Conservation (phyloP, 306 rosid genomes). For the Vicia faba region DNA sequence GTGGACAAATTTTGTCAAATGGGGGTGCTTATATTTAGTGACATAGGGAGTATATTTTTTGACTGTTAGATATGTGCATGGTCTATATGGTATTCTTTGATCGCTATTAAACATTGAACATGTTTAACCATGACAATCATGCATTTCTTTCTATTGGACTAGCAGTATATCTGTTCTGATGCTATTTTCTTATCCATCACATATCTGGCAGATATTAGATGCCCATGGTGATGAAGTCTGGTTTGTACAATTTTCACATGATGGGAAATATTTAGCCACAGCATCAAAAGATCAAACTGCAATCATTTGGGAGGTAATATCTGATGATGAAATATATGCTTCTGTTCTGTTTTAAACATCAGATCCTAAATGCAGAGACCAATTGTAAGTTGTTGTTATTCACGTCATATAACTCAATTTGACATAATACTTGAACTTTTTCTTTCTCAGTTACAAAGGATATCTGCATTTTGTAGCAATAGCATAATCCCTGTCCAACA, state of each 20-base stretch:
- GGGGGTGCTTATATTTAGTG: too few relatives aligned
- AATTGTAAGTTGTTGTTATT: conserved; percentile 24
- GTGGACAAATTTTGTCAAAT: too few relatives aligned
- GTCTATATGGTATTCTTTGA: conserved; percentile 9
- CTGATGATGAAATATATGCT: conserved; percentile 31
- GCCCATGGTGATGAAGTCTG: conserved; percentile 85
- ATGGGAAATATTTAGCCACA: conserved; percentile 89
- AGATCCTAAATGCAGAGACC: neutral
- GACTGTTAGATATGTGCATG: conserved; percentile 4
- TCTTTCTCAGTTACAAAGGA: neutral
- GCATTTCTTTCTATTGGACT: conserved; percentile 30
- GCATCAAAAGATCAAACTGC: conserved; percentile 81
- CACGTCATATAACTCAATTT: conserved; percentile 20
- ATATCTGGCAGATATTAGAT: conserved; percentile 59
- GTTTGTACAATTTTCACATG: conserved; percentile 86
- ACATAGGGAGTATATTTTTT: neutral
- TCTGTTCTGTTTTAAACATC: conserved; percentile 29
- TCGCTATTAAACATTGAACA: neutral
- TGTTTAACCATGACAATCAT: neutral
- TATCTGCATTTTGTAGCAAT: conserved; percentile 21
- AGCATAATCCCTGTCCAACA: conserved; percentile 9
- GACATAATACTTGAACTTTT: neutral
- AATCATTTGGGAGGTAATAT: conserved; percentile 92
- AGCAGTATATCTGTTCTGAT: conserved; percentile 31
- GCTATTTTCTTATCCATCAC: conserved; percentile 23